Evolutionary conservation across 163 green algal genomes (phyloP).

Genomic region (Prototheca cutis): DNA sequence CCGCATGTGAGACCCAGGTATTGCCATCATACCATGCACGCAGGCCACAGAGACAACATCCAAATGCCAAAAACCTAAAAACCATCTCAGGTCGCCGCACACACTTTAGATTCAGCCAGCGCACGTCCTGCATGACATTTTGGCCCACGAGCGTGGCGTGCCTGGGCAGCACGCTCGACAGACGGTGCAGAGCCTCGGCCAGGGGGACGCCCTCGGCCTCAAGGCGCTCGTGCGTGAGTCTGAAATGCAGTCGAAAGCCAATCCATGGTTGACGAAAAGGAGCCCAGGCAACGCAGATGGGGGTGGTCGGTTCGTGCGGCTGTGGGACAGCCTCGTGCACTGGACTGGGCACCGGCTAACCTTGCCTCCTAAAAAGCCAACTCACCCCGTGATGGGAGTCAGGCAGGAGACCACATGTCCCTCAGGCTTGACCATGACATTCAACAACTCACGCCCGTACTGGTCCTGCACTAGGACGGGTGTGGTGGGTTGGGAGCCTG

Average conservation of each 20-base stretch:
- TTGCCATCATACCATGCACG: no score
- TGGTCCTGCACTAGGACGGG: constrained; percentile 57
- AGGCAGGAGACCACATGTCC: constrained; percentile 70
- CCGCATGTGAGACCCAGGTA: constrained; percentile 6
- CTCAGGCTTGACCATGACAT: constrained; percentile 68
- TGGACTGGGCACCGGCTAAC: no score
- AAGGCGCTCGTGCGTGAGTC: no score
- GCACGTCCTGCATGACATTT: background rate
- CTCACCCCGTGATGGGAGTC: constrained; percentile 65
- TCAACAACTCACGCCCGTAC: constrained; percentile 58
- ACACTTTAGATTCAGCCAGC: background rate
- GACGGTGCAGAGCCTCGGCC: background rate
- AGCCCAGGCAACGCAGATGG: no score
- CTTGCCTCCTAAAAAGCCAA: no score
- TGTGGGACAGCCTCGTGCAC: no score
- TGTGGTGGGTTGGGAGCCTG: no score
- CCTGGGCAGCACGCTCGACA: background rate
- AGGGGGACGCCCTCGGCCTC: constrained; percentile 12
- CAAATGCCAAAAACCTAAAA: background rate
- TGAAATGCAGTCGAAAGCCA: no score
- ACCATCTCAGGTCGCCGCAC: background rate
- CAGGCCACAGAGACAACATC: no score
- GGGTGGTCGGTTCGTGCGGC: no score
- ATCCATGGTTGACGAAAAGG: no score
- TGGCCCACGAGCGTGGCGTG: background rate